Percentiles rank a stretch among this genome's conserved stretches.
Conservation (phyloP, 805 yeast genomes). For the Starmerella davenportii region DNA sequence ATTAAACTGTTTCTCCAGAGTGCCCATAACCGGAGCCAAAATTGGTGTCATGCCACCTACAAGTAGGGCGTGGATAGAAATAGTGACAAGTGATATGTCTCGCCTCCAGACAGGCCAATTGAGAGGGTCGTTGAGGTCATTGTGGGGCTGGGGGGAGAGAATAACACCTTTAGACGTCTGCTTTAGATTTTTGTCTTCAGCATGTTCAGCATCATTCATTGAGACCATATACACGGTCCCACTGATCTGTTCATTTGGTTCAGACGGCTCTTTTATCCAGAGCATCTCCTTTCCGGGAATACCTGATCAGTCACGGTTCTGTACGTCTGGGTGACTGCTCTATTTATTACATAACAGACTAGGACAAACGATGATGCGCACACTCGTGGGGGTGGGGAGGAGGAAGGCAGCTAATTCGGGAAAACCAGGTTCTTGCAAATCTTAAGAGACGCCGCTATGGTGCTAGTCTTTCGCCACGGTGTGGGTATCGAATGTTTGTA, state of each 20-base stretch:
- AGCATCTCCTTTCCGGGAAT: no score
- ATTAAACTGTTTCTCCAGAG: slow-evolving; percentile 28
- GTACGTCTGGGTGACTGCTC: no score
- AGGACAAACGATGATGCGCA: no score
- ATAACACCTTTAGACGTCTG: slow-evolving; percentile 33
- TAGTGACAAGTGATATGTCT: slow-evolving; percentile 33
- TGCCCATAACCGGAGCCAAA: slow-evolving; percentile 37
- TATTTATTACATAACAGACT: no score
- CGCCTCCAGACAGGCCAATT: slow-evolving; percentile 48
- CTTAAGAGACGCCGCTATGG: no score
- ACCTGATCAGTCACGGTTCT: no score
- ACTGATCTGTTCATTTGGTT: slow-evolving; percentile 26
- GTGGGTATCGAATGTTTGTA: no score
- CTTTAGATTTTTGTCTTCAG: slow-evolving; percentile 24
- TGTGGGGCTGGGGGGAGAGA: slow-evolving; percentile 44
- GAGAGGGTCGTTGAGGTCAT: slow-evolving; percentile 45
- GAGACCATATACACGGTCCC: slow-evolving; percentile 33
- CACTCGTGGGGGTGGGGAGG: no score
- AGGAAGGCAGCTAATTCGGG: no score
- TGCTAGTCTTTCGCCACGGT: no score
- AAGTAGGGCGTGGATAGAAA: slow-evolving; percentile 40
- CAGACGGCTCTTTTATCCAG: slow-evolving; percentile 29
- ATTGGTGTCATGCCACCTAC: slow-evolving; percentile 49
- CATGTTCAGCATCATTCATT: neutral
- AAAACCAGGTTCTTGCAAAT: no score